Evolutionary conservation across 202 grass and related monocot genomes (phyloP), one percentile per base, ranked within the genome.

Genomic region (Zoysia matrella): DNA sequence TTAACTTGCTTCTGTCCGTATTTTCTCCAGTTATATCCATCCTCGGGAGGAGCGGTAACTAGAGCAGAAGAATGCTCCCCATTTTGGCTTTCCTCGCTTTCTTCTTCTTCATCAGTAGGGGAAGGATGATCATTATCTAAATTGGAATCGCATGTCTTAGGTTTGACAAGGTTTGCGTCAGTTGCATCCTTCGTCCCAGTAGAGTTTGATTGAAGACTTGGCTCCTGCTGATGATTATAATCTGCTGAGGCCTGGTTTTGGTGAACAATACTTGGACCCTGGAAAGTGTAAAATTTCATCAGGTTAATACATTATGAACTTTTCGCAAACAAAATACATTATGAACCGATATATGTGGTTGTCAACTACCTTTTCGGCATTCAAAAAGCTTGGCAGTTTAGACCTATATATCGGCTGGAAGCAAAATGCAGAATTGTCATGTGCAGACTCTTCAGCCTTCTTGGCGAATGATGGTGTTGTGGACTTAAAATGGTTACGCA

Each of bases 1-100:
- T 94, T 97, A 3, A 93, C 90, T 73, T 91, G 92, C 75, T 91
- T 94, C 46, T 94, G 80, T 69, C 90, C 95, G 65, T 97, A 94
- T 72, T 94, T 97, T 79, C 92, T 94, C 95, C 95, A 97, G 69
- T 92, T 97, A 82, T 94, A 97, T 72, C 95, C 92, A 86, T 97
- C 95, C 47, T 93, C 86, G 0, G 77, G 55, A 55, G 55, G 77
- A 16, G 71, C 13, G 12, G 82, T 77, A 7, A 86, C 41, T 41
- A 69, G 44, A 5, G 47, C 66, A 5, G 86, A 91, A 51, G 46
- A 89, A 64, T 79, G 40, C 43, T 94, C 86, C 46, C 44, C 80
- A 22, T 77, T 85, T 80, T 45, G 76, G 77, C 80, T 86, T 8
- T 63, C 67, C 53, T 86, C 77, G 1, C 76, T 65, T 47, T 83